These are phyloP conservation scores for Fomitiporia mediterranea DNA, from an alignment of 1,284 basidiomycete species.

Conservation along the genomic window DNA sequence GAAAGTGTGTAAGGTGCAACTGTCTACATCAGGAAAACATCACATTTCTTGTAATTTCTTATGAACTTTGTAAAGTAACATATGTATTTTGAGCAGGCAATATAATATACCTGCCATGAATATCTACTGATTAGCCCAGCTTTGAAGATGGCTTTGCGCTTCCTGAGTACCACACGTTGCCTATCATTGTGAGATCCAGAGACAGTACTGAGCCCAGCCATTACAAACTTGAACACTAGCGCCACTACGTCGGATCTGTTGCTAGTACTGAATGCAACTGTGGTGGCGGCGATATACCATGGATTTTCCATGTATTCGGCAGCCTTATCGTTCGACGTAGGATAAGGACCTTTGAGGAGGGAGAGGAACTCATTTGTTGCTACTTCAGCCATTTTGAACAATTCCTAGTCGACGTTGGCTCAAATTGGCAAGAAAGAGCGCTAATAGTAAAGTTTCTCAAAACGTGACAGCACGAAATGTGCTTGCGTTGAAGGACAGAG, in stretches of 20 bases:
- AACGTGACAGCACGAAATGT: too few relatives aligned
- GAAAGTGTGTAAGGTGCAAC: too few relatives aligned
- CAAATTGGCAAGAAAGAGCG: too few relatives aligned
- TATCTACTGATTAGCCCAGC: conserved; percentile 49
- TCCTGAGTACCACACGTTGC: conserved; percentile 40
- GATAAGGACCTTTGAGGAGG: conserved; percentile 26
- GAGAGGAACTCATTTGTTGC: conserved; percentile 20
- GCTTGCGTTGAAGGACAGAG: too few relatives aligned
- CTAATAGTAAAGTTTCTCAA: too few relatives aligned
- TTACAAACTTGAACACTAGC: conserved; percentile 43
- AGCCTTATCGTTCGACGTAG: conserved; percentile 11
- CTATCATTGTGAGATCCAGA: conserved; percentile 31
- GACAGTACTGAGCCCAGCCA: conserved; percentile 35
- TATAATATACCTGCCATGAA: too few relatives aligned
- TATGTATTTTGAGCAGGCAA: too few relatives aligned
- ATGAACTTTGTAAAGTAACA: too few relatives aligned
- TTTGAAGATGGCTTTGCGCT: conserved; percentile 55
- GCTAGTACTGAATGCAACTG: conserved; percentile 49
- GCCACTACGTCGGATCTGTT: conserved; percentile 53
- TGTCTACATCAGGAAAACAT: too few relatives aligned
- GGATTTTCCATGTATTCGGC: conserved; percentile 33
- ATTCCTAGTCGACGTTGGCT: too few relatives aligned
- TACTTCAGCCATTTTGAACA: background rate
- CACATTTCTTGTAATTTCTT: too few relatives aligned
- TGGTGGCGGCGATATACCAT: conserved; percentile 54